A percentile compares a stretch with the other conserved stretches of the same genome.
These are phyloP conservation scores for Stephania cephalantha DNA, from an alignment of 164 flowering plant genomes.

Conservation along the genomic window DNA sequence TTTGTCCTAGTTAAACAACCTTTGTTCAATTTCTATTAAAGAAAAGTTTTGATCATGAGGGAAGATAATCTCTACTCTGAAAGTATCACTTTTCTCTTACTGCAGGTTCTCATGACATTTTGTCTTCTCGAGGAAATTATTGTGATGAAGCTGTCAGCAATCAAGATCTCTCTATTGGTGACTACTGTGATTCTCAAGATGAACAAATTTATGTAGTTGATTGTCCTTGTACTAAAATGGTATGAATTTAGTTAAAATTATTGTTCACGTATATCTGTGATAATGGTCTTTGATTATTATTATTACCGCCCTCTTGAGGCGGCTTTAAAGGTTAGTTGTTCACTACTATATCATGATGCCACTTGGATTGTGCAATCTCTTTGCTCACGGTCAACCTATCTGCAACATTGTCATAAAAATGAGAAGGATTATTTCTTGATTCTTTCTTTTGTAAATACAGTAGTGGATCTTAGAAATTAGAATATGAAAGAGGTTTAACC, in stretches of 20 bases:
- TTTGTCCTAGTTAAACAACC: neutral
- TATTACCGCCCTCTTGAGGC: neutral
- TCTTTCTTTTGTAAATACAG: neutral
- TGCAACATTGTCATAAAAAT: neutral
- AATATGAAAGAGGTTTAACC: neutral
- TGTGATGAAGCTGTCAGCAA: conserved; percentile 23
- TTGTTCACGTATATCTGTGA: neutral
- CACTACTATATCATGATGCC: neutral
- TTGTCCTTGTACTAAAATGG: conserved; percentile 31
- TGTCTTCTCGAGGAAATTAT: conserved; percentile 21
- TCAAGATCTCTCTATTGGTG: conserved; percentile 24
- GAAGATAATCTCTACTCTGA: neutral
- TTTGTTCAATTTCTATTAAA: neutral
- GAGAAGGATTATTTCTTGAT: neutral
- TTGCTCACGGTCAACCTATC: neutral
- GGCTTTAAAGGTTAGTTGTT: neutral
- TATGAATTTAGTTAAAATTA: conserved; percentile 15
- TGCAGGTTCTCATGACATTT: conserved; percentile 25
- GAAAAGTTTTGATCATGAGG: neutral
- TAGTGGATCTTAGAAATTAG: no score
- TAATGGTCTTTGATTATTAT: neutral
- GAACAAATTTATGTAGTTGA: conserved; percentile 21
- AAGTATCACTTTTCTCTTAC: neutral
- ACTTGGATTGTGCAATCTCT: neutral
- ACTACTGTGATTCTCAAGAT: conserved; percentile 24